phyloP scores from a whole-genome alignment of 108 stramenopile species.

The Nitzschia sp. region DNA sequence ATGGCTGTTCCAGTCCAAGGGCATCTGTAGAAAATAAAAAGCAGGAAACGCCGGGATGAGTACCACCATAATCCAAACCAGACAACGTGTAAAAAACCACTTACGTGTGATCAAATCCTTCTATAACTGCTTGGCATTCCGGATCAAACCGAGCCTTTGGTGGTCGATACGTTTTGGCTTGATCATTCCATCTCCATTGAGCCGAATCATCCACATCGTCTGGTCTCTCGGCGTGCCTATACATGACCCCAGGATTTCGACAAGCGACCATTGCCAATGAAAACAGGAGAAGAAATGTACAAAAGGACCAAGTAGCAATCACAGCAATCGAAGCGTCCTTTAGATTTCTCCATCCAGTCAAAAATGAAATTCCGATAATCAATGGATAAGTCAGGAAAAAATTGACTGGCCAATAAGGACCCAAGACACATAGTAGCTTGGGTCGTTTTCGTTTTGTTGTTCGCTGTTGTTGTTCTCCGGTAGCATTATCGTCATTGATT shows the following conservation, averaged over 20 bases:
- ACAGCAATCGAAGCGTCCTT: slow-evolving; percentile 13
- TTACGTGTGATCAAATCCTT: slow-evolving; percentile 88
- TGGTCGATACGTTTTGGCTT: slow-evolving; percentile 84
- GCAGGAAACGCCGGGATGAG: not conserved
- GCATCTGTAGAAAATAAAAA: slow-evolving; percentile 24
- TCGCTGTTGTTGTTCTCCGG: slow-evolving; percentile 19
- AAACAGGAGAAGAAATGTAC: slow-evolving; percentile 29
- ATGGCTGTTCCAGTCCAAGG: slow-evolving; percentile 86
- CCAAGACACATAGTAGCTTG: slow-evolving; percentile 44
- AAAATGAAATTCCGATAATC: slow-evolving; percentile 30
- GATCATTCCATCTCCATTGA: slow-evolving; percentile 91
- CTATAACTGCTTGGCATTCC: slow-evolving; percentile 82
- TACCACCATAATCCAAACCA: not conserved
- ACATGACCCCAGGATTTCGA: slow-evolving; percentile 61
- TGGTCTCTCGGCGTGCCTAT: slow-evolving; percentile 38
- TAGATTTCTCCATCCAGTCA: slow-evolving; percentile 8
- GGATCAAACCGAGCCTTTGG: slow-evolving; percentile 73
- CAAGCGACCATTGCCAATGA: slow-evolving; percentile 49
- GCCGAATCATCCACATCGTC: slow-evolving; percentile 2
- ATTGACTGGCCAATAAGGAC: slow-evolving; percentile 47
- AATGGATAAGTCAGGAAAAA: slow-evolving; percentile 31
- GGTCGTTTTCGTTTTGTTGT: slow-evolving; percentile 26
- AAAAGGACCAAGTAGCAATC: slow-evolving; percentile 29
- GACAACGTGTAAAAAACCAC: not conserved
- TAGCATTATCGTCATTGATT: slow-evolving; percentile 4